Percentiles rank a stretch among this genome's conserved stretches.
Evolutionary conservation across 2,329 filamentous ascomycete genomes (phyloP).

Genomic region (Nigrospora sphaerica): DNA sequence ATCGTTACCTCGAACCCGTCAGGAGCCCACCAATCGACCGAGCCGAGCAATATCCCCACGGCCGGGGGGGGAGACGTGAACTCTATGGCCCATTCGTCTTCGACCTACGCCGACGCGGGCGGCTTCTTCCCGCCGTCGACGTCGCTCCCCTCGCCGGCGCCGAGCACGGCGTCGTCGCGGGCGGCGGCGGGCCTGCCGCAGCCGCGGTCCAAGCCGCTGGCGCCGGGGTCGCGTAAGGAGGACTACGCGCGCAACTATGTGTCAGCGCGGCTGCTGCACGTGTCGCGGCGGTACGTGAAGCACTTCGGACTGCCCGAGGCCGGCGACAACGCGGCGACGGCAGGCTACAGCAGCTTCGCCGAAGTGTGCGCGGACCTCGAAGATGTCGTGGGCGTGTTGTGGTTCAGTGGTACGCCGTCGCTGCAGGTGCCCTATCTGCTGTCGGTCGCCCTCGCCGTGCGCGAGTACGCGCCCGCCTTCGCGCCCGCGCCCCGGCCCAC

Average conservation of each 20-base stretch:
- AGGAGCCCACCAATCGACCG: too few species aligned
- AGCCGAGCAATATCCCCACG: too few species aligned
- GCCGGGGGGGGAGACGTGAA: too few species aligned
- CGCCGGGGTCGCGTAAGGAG: conserved; percentile 52
- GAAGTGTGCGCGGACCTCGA: conserved; percentile 72
- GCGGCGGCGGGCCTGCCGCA: conserved; percentile 40
- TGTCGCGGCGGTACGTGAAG: conserved; percentile 54
- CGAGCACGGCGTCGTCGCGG: conserved; percentile 38
- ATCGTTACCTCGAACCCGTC: too few species aligned
- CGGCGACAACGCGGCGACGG: conserved; percentile 37
- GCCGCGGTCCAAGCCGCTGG: conserved; percentile 44
- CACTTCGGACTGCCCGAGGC: conserved; percentile 42
- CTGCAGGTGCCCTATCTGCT: conserved; percentile 82
- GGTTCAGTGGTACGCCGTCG: conserved; percentile 76
- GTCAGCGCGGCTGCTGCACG: conserved; percentile 42
- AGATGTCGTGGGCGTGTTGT: conserved; percentile 69
- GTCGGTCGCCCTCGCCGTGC: conserved; percentile 65
- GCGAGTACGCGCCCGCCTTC: conserved; percentile 67
- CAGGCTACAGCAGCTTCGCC: conserved; percentile 53
- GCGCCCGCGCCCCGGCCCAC: conserved; percentile 59
- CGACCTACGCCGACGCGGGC: conserved; percentile 23
- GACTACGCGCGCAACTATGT: conserved; percentile 52
- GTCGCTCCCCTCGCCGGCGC: conserved; percentile 47
- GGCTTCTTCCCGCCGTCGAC: conserved; percentile 42
- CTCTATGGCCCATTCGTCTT: too few species aligned